Conservation (phyloP, 441 rosid genomes). For the Biscutella laevigata region DNA sequence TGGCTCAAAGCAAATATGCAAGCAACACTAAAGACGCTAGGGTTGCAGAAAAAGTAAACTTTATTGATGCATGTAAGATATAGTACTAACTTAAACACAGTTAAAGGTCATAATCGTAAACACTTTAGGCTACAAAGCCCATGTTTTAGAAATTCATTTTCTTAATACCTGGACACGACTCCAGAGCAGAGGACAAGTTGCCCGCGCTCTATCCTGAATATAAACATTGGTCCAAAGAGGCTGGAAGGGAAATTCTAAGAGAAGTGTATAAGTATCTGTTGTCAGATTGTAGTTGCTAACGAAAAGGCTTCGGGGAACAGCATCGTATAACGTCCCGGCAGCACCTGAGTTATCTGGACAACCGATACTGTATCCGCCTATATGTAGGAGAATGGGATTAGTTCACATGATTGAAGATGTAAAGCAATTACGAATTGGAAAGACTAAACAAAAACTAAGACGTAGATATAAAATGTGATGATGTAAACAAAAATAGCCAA, state of each 20-base stretch:
- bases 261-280: slow-evolving; percentile 89
- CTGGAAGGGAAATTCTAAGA: slow-evolving; percentile 88
- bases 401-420: slow-evolving; percentile 6
- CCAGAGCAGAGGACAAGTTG: slow-evolving; percentile 95
- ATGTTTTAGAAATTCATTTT: neutral
- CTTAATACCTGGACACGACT: slow-evolving; percentile 91
- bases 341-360: slow-evolving; percentile 91
- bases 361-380: slow-evolving; percentile 83
- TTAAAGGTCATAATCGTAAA: neutral
- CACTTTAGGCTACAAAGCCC: neutral
- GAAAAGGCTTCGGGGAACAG: slow-evolving; percentile 87
- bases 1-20: neutral
- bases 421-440: neutral
- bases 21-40: neutral
- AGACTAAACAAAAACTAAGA: neutral
- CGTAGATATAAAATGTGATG: neutral
- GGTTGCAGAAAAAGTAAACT: neutral
- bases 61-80: neutral
- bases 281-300: slow-evolving; percentile 82
- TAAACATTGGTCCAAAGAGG: slow-evolving; percentile 95
- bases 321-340: slow-evolving; percentile 96
- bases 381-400: slow-evolving; percentile 14
- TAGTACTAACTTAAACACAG: neutral
- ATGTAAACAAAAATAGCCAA: slow-evolving; percentile 10
- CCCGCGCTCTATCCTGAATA: slow-evolving; percentile 79